A percentile compares a stretch with the other conserved stretches of the same genome.
These are phyloP conservation scores for Calonectria fujianensis DNA, from an alignment of 2,329 filamentous ascomycete genomes.

Conservation along the genomic window DNA sequence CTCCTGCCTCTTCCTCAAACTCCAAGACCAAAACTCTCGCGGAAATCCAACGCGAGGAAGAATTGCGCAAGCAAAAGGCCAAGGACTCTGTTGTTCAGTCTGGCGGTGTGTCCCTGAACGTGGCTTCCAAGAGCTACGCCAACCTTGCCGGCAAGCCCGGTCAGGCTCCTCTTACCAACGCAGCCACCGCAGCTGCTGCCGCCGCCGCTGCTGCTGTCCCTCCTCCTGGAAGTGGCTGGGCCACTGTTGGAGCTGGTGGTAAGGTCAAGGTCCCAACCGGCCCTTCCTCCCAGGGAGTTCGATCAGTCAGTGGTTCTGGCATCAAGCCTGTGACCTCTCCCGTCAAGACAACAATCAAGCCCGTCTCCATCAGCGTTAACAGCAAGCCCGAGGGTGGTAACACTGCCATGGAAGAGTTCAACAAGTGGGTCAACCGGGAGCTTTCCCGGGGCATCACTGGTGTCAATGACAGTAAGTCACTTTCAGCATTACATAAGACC, in stretches of 20 bases:
- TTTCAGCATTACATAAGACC: neutral
- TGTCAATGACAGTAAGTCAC: slow-evolving; percentile 71
- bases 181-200: slow-evolving; percentile 63
- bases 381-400: slow-evolving; percentile 62
- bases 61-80: slow-evolving; percentile 83
- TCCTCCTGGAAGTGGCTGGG: slow-evolving; percentile 81
- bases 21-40: slow-evolving; percentile 90
- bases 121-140: slow-evolving; percentile 92
- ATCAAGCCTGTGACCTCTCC: slow-evolving; percentile 66
- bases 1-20: slow-evolving; percentile 49
- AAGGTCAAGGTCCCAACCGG: slow-evolving; percentile 87
- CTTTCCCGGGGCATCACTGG: slow-evolving; percentile 82
- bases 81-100: slow-evolving; percentile 70
- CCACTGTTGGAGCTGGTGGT: slow-evolving; percentile 94
- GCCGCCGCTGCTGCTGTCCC: slow-evolving; percentile 42
- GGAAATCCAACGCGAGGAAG: slow-evolving; percentile 98
- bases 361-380: slow-evolving; percentile 66
- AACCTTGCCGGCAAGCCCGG: slow-evolving; percentile 89
- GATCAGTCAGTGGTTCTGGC: slow-evolving; percentile 65
- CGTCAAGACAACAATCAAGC: slow-evolving; percentile 71
- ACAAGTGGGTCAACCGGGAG: slow-evolving; percentile 91
- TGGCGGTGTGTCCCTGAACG: slow-evolving; percentile 66
- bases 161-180: slow-evolving; percentile 60
- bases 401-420: slow-evolving; percentile 89
- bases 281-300: slow-evolving; percentile 68